These are phyloP conservation scores for Rhododendron henanense DNA, from an alignment of 148 eudicot species.

Conservation along the genomic window DNA sequence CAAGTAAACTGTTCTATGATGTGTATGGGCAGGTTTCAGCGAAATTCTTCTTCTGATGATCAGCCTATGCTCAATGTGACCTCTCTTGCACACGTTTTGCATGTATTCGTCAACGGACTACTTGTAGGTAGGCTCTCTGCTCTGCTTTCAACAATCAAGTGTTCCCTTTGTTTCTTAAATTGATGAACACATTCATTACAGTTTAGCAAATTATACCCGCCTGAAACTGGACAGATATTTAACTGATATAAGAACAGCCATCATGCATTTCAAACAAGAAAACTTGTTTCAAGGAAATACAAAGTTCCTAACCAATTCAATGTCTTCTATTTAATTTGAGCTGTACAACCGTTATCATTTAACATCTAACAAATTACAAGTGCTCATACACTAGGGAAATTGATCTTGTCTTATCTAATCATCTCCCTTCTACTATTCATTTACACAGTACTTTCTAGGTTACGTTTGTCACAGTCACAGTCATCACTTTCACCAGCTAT, in stretches of 20 bases:
- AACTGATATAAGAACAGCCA: neutral
- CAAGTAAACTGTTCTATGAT: neutral
- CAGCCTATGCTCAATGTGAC: conserved; percentile 22
- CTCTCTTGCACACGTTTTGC: conserved; percentile 45
- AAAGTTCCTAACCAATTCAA: neutral
- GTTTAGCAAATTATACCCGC: neutral
- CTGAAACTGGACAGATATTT: neutral
- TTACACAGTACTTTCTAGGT: neutral
- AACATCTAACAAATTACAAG: neutral
- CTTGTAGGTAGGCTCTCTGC: conserved; percentile 28
- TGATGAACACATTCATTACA: neutral
- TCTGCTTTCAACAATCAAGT: neutral
- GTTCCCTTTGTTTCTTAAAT: neutral
- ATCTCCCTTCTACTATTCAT: neutral
- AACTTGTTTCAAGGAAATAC: neutral
- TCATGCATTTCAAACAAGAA: neutral
- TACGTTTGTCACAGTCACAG: neutral
- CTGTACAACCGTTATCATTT: neutral
- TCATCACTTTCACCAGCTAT: neutral
- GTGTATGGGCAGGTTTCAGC: conserved; percentile 25
- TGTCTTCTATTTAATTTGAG: neutral
- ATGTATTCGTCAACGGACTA: conserved; percentile 41
- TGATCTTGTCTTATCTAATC: neutral
- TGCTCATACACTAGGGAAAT: neutral
- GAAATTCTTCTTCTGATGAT: conserved; percentile 5